Evolutionary conservation across 1,284 basidiomycete species (phyloP), one percentile per base, ranked within the genome.

Genomic region (Ganoderma lingzhi): DNA sequence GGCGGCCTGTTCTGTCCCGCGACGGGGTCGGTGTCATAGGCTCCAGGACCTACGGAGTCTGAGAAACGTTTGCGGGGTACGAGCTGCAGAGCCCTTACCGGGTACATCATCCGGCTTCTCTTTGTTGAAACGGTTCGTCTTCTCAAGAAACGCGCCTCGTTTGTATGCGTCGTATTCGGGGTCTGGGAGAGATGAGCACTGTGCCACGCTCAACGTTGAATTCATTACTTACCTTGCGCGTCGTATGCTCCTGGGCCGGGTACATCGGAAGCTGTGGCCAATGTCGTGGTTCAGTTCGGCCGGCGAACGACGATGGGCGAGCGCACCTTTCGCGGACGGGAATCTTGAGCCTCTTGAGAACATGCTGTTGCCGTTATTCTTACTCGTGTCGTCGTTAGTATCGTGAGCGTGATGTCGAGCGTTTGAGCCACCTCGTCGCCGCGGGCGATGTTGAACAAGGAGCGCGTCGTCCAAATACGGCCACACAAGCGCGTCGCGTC

Each of bases 121-220:
- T 70, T 84, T 82, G 35, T 74, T 70, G 76, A 88, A 88, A 4
- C 87, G 80, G 61, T 86, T 83, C 4, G 85, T 78, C 73, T 87
- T 88, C 78, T 89, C 87, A 1, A 88, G 78, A 70, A 88, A 86
- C 32, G 86, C 86, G 2, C 87, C 86, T 19, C 83, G 83, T 75
- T 89, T 90, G 75, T 89, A 86, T 10, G 81, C 76, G 53, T 88
- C 86, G 23, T 82, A 79, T 30, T 82, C 80, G 15, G 84, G 83
- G 42, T 84, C 85, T 85, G 15, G 12, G 1, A 14, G 23, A 30
- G 23, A 39, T 61, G 9, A 61, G 32, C 12, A 10, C 14, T 10
- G 9, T 15, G 28, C 58, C 14, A 63, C 28, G 30, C 9, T 19
- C 14, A 3, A 63, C 30, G 8, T 2, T n/a, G 28, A 1, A 19